Base-by-base conservation (phyloP, 176 grass and related monocot genomes). In the Ensete glaucum region DNA sequence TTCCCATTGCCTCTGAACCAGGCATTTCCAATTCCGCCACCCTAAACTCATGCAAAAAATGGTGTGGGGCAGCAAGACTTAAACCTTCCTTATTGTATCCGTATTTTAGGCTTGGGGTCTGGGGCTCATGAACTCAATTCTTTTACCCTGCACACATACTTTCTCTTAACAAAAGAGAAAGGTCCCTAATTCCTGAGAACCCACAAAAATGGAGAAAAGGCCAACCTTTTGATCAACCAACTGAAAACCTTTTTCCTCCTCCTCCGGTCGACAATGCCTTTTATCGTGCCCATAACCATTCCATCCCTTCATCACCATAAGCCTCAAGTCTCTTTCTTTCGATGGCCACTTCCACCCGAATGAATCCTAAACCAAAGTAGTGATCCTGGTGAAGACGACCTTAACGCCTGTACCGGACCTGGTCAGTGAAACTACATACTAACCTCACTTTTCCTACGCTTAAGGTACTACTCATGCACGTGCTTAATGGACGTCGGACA, bases 1-100 rank as follows among this genome's bases (percentile, higher is more conserved):
- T 75, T 75, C 20, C 73, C 73, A 48, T 2, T 58, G 23, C 26
- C 73, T 60, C 15, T 75, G 15, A 60, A 60, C 54, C 73, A 75
- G 15, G 23, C 73, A 34, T 75, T 48, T 49, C 73, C 73, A 54
- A 60, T 75, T 54, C 73, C 60, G 29, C 54, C 24, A 49, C 26
- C 73, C 25, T 75, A 59, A 75, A 13, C 34, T n/a, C 9, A 1
- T 9, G 0, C 9, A 50, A 72, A 72, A 23, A 72, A 25, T 23
- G 24, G 24, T 25, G 22, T 23, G 20, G 22, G 9, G 1, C 5
- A 2, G n/a, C 50, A 53, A 53, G 9, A 48, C 21, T 74, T 19
- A 58, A 58, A 11, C 54, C 58, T 55, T 75, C 43, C 22, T 26
- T 34, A 34, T 34, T 34, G 29, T 34, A 34, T 34, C 29, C 29